These are phyloP conservation scores for Corymbia citriodora DNA, from an alignment of 441 rosid genomes.

Conservation along the genomic window DNA sequence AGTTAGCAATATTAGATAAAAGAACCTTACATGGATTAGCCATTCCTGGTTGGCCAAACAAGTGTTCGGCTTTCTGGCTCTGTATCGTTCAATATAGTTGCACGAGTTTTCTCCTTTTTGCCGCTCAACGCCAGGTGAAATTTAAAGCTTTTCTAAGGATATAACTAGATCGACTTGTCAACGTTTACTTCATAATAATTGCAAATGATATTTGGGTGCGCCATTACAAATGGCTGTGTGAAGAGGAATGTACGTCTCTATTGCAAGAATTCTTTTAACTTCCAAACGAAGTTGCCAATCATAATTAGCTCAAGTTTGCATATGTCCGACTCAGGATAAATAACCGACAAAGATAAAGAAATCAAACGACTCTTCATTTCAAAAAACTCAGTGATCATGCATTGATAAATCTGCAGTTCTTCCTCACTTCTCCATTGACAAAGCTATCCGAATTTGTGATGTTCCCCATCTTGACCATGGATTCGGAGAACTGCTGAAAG, in stretches of 20 bases:
- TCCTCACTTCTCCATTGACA: constrained; percentile 50
- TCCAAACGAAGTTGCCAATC: neutral
- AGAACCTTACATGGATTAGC: neutral
- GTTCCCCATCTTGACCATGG: constrained; percentile 72
- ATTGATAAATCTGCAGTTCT: constrained; percentile 56
- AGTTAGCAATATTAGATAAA: neutral
- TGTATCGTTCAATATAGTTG: neutral
- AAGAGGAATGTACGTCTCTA: neutral
- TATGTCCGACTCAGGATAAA: neutral
- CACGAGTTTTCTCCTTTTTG: neutral
- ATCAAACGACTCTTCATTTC: neutral
- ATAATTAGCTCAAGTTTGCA: neutral
- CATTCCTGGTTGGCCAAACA: neutral
- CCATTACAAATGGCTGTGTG: neutral
- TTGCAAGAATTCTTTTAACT: neutral
- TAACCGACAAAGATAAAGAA: neutral
- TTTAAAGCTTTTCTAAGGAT: neutral
- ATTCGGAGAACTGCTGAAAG: constrained; percentile 55
- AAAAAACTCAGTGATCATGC: constrained; percentile 16
- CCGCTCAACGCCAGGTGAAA: neutral
- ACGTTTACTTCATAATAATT: neutral
- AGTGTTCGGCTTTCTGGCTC: neutral
- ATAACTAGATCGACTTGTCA: neutral
- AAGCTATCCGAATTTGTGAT: constrained; percentile 49
- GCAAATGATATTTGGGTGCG: neutral